Base-by-base conservation (phyloP, 441 rosid genomes). In the Euphorbia schlechtendalii region DNA sequence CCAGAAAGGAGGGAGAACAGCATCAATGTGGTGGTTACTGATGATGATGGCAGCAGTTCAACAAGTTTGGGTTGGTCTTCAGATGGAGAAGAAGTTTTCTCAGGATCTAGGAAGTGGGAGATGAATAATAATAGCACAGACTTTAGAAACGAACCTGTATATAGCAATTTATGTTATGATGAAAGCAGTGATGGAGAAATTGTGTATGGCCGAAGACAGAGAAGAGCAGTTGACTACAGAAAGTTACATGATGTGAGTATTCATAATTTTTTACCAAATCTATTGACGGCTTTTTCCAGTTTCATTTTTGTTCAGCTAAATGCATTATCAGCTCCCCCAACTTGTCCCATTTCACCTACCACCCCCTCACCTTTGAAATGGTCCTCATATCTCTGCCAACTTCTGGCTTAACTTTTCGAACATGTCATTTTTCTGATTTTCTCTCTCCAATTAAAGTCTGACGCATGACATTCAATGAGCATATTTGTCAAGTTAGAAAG, bases 61-160 rank as follows among this genome's bases (percentile, higher is more conserved):
- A 81, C 81, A 48, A 85, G 94, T 84, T 71, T 89, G 83, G 85
- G 92, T 72, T 86, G 92, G 87, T 86, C 94, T 65, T 84, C 89
- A 60, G 92, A 86, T 69, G 82, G 77, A n/a, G n/a, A n/a, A 74
- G 86, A 76, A 77, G 80, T 75, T 61, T 74, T 82, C 72, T 73
- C 82, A 36, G 85, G 81, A 64, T 84, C 88, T 46, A 70, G 77
- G 70, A 78, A 76, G 67, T 45, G 68, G 75, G 82, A 72, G 48
- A 64, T 69, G 70, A n/a, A n/a, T n/a, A 77, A 73, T 20, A 67
- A 56, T 6, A 32, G 34, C 28, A 48, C 58, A 40, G 72, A 67
- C 64, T 63, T 74, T 72, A 56, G 76, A 76, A 80, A 67, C 65
- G 72, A 75, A 28, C 66, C 71, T 68, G 62, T 75, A 70, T 76